Percentiles rank a stretch among this genome's conserved stretches.
Conservation (phyloP, 1,284 basidiomycete species). For the Tilletia caries region DNA sequence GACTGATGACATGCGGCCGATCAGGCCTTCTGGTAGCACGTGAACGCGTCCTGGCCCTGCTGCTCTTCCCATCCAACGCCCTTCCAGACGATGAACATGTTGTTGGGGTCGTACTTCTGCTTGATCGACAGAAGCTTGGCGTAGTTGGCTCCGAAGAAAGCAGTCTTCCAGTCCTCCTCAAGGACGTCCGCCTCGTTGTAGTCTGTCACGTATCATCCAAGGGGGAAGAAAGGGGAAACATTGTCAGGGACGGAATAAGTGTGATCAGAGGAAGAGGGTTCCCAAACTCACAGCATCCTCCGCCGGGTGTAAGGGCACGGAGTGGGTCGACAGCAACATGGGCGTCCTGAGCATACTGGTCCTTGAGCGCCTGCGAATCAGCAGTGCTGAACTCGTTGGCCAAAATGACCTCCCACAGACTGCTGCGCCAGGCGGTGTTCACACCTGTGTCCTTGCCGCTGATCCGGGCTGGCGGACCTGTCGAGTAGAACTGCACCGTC, state of each 20-base stretch:
- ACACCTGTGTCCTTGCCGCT: conserved; percentile 16
- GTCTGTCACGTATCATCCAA: conserved; percentile 6
- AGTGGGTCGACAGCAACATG: conserved; percentile 16
- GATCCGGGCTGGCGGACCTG: conserved; percentile 20
- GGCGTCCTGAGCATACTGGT: conserved; percentile 12
- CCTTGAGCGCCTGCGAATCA: background rate
- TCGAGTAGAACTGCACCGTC: conserved; percentile 20
- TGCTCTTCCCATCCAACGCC: conserved; percentile 21
- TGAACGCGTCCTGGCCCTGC: conserved; percentile 15
- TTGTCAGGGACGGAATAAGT: background rate
- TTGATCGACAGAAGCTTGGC: conserved; percentile 17
- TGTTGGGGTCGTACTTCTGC: conserved; percentile 22
- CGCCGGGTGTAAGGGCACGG: conserved; percentile 16
- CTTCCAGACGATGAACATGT: conserved; percentile 23
- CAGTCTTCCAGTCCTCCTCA: conserved; percentile 21
- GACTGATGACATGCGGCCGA: too few relatives aligned
- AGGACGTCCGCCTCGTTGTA: conserved; percentile 15
- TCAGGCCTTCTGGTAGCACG: conserved; percentile 15
- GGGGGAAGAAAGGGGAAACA: background rate
- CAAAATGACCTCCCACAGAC: conserved; percentile 20
- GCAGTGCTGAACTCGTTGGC: background rate
- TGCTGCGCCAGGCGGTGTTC: conserved; percentile 21
- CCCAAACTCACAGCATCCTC: conserved; percentile 16
- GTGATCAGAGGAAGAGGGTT: background rate
- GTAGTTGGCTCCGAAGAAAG: conserved; percentile 24